Base-by-base conservation (phyloP, 257 asterid genomes). In the Parsonsia alboflavescens region DNA sequence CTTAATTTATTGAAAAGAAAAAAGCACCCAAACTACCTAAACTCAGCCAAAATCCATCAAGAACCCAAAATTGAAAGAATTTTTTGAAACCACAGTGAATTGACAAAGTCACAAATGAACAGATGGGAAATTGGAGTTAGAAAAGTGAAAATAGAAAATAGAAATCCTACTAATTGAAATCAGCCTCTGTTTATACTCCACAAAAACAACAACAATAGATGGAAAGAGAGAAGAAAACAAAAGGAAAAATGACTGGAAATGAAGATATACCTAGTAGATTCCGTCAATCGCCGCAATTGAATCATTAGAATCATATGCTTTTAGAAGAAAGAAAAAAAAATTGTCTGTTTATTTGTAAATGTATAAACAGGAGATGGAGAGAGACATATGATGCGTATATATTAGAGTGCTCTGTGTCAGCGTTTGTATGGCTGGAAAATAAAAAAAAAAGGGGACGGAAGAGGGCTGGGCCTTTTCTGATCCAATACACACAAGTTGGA, bases 231-330 rank as follows among this genome's bases (percentile, higher is more conserved):
- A 78, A 48, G 57, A 62, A 73, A 68, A 24, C 66, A 76, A 12
- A 39, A 6, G 21, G 21, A 3, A 65, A 12, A 65, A 9, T 9
- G 63, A 65, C 50, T 39, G 70, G 30, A 65, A 65, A 19, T 41
- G 53, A 56, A 58, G 49, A 67, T 66, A 71, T 68, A 73, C 89
- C 87, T 85, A 71, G 88, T 56, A 65, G 79, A 80, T 70, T 75
- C 80, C 83, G 77, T 44, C 79, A 30, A 56, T 48, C 45, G 65
- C 39, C 6, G 36, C 36, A 24, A 69, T 59, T 61, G 74, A 73
- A 68, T 64, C 64, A 28, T 68, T 36, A 62, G 68, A 76, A 68
- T 68, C 50, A 58, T 57, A 50, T n/a, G 61, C 57, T 68, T 54
- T 21, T 9, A 15, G 26, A 26, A 54, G n/a, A 19, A 16, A 9